These are phyloP conservation scores for Pachysandra terminalis DNA, from an alignment of 164 flowering plant species.

Conservation along the genomic window DNA sequence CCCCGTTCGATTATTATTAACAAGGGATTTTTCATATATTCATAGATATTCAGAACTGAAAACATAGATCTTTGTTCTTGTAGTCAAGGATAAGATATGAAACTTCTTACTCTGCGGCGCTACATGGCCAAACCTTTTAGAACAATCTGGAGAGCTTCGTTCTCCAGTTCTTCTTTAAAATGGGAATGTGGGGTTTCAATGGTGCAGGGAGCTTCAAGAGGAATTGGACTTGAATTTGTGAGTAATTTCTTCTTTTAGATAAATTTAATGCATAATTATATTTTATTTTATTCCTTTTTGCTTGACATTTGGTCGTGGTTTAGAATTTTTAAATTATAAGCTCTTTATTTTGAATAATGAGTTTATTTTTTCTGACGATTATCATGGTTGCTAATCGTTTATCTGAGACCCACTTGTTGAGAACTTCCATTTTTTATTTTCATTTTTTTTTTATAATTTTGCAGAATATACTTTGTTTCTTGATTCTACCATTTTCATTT, in stretches of 20 bases:
- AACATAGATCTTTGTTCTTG: too few relatives aligned
- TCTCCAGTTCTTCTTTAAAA: slow-evolving; percentile 16
- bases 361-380: not conserved
- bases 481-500: not conserved
- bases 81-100: too few relatives aligned
- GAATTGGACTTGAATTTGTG: slow-evolving; percentile 48
- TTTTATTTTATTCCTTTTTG: not conserved
- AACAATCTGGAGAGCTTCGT: slow-evolving; percentile 14
- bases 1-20: too few relatives aligned
- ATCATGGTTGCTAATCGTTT: too few relatives aligned
- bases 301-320: not conserved
- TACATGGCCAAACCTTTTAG: slow-evolving; percentile 10
- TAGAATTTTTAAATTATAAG: not conserved
- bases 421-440: too few relatives aligned
- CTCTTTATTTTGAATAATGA: not conserved
- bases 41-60: too few relatives aligned
- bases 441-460: too few relatives aligned
- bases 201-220: slow-evolving; percentile 49
- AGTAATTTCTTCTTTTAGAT: slow-evolving; percentile 4
- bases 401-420: too few relatives aligned
- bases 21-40: too few relatives aligned
- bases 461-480: not conserved
- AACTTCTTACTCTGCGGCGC: not conserved
- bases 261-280: not conserved
- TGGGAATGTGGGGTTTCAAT: slow-evolving; percentile 30